Conservation (phyloP, 495 filamentous ascomycete species). For the Letharia columbiana region DNA sequence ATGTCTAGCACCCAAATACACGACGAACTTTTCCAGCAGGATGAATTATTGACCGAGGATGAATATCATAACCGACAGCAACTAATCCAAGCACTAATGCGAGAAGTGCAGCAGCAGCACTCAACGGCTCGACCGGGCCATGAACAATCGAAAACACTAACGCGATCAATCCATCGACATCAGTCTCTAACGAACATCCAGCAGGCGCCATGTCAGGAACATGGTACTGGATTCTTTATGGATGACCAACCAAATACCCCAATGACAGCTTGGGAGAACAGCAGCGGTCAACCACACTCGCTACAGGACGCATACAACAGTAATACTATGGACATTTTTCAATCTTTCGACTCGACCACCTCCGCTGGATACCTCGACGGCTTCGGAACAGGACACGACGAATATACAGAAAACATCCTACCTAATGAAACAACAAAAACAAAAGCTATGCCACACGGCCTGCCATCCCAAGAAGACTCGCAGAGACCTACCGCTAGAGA, state of each 20-base stretch:
- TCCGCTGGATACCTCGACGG: slow-evolving; percentile 24
- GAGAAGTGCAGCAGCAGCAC: slow-evolving; percentile 66
- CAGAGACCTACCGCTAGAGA: slow-evolving; percentile 4
- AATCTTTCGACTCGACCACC: slow-evolving; percentile 14
- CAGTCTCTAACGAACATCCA: slow-evolving; percentile 28
- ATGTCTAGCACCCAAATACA: slow-evolving; percentile 53
- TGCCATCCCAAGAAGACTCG: slow-evolving; percentile 1
- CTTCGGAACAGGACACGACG: slow-evolving; percentile 21
- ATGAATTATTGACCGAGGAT: slow-evolving; percentile 26
- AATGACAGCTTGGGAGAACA: slow-evolving; percentile 8
- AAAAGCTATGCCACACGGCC: slow-evolving; percentile 4
- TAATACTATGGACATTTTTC: slow-evolving; percentile 25
- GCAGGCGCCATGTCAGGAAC: slow-evolving; percentile 16
- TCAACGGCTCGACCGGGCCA: slow-evolving; percentile 55
- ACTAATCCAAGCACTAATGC: slow-evolving; percentile 37
- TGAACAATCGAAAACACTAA: slow-evolving; percentile 14
- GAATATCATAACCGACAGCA: slow-evolving; percentile 15
- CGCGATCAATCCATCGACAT: slow-evolving; percentile 20
- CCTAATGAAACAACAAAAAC: slow-evolving; percentile 7
- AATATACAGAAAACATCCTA: slow-evolving; percentile 9
- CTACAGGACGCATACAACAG: slow-evolving; percentile 29
- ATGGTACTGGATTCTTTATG: slow-evolving; percentile 7
- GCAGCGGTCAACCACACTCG: slow-evolving; percentile 22
- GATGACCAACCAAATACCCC: neutral
- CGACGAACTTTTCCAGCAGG: slow-evolving; percentile 20